Percentiles rank a stretch among this genome's conserved stretches.
Evolutionary conservation across 2,329 filamentous ascomycete species (phyloP).

Genomic region (Clonostachys chloroleuca): DNA sequence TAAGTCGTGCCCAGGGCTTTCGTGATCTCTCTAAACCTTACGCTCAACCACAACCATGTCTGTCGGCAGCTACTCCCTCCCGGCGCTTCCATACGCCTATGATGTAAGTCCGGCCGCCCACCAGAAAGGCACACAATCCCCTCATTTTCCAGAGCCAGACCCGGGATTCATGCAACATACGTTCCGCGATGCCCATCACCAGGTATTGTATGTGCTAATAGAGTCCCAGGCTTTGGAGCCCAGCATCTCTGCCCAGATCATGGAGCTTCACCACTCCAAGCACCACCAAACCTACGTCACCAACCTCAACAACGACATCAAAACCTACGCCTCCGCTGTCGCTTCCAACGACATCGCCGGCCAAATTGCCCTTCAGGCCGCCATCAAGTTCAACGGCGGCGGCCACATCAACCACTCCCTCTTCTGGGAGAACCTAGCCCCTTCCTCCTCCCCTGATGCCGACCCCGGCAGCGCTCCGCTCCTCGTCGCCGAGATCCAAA

Average conservation of each 20-base stretch:
- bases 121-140: background rate
- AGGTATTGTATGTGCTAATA: too few relatives aligned
- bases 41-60: slow-evolving; percentile 19
- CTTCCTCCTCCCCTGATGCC: slow-evolving; percentile 53
- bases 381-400: slow-evolving; percentile 84
- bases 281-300: slow-evolving; percentile 77
- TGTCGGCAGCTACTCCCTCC: slow-evolving; percentile 50
- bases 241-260: slow-evolving; percentile 72
- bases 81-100: slow-evolving; percentile 64
- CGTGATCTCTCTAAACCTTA: too few relatives aligned
- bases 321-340: slow-evolving; percentile 53
- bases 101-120: slow-evolving; percentile 45
- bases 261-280: slow-evolving; percentile 76
- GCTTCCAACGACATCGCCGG: slow-evolving; percentile 53
- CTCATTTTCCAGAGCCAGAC: too few relatives aligned
- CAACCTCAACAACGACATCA: slow-evolving; percentile 66
- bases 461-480: slow-evolving; percentile 49
- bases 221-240: slow-evolving; percentile 61
- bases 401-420: slow-evolving; percentile 92
- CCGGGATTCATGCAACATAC: too few relatives aligned
- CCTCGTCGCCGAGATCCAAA: slow-evolving; percentile 56
- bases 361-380: slow-evolving; percentile 63
- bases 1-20: too few relatives aligned
- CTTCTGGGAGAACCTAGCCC: slow-evolving; percentile 83
- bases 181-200: too few relatives aligned